Percentiles rank a stretch among this genome's conserved stretches.
Conservation (phyloP, 2,329 filamentous ascomycete genomes). For the Macrophomina pseudophaseolina region DNA sequence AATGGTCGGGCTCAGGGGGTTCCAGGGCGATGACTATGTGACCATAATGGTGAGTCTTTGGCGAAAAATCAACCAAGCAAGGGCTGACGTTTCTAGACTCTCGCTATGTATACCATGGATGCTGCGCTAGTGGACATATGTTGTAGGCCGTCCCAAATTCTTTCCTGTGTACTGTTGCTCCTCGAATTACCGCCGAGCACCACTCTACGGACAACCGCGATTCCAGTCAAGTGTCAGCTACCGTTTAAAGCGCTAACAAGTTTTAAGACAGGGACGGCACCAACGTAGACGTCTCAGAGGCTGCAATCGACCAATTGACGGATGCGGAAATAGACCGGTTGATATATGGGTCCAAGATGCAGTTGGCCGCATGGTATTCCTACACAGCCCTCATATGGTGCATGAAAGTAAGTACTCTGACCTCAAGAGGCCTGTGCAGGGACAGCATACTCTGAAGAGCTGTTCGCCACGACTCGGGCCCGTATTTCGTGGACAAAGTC, state of each 20-base stretch:
- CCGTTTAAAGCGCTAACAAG: not conserved
- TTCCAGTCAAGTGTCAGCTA: not conserved
- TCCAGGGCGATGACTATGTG: slow-evolving; percentile 49
- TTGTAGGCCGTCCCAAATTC: slow-evolving; percentile 32
- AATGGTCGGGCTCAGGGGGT: slow-evolving; percentile 44
- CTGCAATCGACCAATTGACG: slow-evolving; percentile 33
- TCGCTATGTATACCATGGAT: slow-evolving; percentile 44
- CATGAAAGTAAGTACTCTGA: slow-evolving; percentile 33
- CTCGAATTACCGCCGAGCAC: no score
- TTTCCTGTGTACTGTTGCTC: not conserved
- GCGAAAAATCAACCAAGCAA: not conserved
- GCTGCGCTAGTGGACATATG: slow-evolving; percentile 44
- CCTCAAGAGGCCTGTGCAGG: not conserved
- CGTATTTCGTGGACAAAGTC: not conserved
- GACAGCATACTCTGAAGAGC: not conserved
- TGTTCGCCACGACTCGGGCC: not conserved
- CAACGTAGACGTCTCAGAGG: slow-evolving; percentile 35
- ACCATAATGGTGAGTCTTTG: slow-evolving; percentile 35
- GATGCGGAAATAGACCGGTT: slow-evolving; percentile 37
- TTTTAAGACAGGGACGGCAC: slow-evolving; percentile 36
- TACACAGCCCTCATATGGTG: slow-evolving; percentile 47
- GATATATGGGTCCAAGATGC: slow-evolving; percentile 42
- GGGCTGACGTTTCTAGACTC: slow-evolving; percentile 7
- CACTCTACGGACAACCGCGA: not conserved
- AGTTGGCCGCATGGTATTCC: slow-evolving; percentile 47